A percentile compares a stretch with the other conserved stretches of the same genome.
phyloP scores from a whole-genome alignment of 2,329 filamentous ascomycete genomes.

The Ambrosiella beaveri region DNA sequence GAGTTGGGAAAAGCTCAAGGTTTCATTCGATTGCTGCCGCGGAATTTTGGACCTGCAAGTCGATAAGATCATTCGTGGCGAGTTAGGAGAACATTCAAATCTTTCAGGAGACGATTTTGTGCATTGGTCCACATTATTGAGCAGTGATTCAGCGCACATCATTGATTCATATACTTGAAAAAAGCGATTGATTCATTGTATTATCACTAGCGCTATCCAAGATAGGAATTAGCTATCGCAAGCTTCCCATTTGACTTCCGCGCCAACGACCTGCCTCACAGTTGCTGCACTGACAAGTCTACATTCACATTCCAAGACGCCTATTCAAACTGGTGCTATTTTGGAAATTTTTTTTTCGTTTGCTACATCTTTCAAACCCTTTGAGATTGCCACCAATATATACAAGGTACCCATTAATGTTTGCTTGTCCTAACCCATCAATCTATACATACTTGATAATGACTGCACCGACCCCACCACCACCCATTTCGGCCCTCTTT shows the following conservation, averaged over 20 bases:
- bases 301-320: background rate
- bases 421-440: background rate
- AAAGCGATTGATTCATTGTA: no score
- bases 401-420: background rate
- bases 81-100: background rate
- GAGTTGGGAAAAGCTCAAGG: background rate
- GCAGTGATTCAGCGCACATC: no score
- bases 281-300: background rate
- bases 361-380: no score
- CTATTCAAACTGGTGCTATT: background rate
- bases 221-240: background rate
- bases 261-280: background rate
- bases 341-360: background rate
- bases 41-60: background rate
- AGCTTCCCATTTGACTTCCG: background rate
- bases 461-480: conserved; percentile 28
- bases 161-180: no score
- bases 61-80: background rate
- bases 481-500: conserved; percentile 61
- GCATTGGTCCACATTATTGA: no score
- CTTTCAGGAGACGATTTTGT: background rate
- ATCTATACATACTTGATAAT: conserved; percentile 5
- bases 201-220: background rate
- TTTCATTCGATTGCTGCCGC: background rate
- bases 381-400: no score